Evolutionary conservation across 805 yeast genomes (phyloP).

Genomic region (Wickerhamomyces canadensis): DNA sequence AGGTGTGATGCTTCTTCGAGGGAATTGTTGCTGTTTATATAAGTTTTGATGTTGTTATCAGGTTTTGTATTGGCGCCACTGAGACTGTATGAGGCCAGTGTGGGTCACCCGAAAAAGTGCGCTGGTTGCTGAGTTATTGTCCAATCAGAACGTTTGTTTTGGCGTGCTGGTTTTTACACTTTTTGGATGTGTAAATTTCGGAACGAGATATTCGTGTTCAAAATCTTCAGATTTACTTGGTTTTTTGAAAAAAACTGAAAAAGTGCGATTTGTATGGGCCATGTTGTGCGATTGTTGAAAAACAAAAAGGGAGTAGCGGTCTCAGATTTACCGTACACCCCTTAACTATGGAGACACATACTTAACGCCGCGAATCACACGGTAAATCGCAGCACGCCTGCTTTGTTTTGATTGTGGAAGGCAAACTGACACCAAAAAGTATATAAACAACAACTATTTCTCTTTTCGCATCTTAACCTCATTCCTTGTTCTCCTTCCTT

Average conservation of each 20-base stretch:
- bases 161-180: conserved; percentile 11
- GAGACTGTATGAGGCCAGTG: too few relatives aligned
- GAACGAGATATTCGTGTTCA: conserved; percentile 4
- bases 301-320: background rate
- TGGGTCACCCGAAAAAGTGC: too few relatives aligned
- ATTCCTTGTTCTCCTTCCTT: background rate
- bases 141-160: conserved; percentile 1
- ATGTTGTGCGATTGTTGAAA: too few relatives aligned
- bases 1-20: too few relatives aligned
- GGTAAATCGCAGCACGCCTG: background rate
- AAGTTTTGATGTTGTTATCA: background rate
- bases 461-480: background rate
- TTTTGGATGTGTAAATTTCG: conserved; percentile 4
- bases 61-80: background rate
- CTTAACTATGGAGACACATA: background rate
- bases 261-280: background rate
- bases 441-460: conserved; percentile 7
- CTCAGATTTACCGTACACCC: background rate
- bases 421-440: background rate
- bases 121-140: conserved; percentile 5
- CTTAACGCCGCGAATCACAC: too few relatives aligned
- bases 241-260: background rate
- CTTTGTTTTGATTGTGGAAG: background rate
- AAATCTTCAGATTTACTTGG: background rate
- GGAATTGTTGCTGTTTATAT: background rate